Percentiles rank a stretch among this genome's conserved stretches.
These are phyloP conservation scores for Capsicum rhomboideum DNA, from an alignment of 257 asterid genomes.

Conservation along the genomic window DNA sequence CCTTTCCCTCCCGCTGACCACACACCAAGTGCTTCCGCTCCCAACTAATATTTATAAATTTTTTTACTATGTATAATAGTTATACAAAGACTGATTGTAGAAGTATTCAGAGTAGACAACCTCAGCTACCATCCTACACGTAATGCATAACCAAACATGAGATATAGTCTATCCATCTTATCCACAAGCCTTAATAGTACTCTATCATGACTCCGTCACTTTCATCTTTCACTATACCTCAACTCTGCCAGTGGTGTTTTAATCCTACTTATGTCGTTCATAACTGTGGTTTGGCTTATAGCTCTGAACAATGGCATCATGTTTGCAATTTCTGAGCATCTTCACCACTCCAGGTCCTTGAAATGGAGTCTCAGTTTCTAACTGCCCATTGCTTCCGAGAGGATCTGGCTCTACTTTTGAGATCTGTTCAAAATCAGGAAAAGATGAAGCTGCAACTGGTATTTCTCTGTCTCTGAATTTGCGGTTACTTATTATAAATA, in stretches of 20 bases:
- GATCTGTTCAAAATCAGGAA: slow-evolving; percentile 79
- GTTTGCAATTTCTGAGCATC: background rate
- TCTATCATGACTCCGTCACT: background rate
- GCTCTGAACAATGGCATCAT: background rate
- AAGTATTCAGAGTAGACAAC: background rate
- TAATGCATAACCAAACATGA: background rate
- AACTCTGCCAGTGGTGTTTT: background rate
- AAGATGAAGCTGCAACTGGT: slow-evolving; percentile 88
- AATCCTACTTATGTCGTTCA: background rate
- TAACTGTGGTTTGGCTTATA: background rate
- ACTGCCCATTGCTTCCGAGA: slow-evolving; percentile 66
- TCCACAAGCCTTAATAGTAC: background rate
- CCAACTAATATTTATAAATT: background rate
- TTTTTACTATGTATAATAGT: background rate
- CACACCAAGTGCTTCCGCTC: background rate
- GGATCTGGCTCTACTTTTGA: slow-evolving; percentile 69
- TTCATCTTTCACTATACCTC: background rate
- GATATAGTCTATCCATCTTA: background rate
- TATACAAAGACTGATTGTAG: background rate
- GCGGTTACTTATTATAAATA: background rate
- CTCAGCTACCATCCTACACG: background rate
- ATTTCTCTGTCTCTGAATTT: slow-evolving; percentile 11
- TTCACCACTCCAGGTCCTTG: slow-evolving; percentile 52
- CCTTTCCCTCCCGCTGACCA: background rate
- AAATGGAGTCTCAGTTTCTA: slow-evolving; percentile 60